phyloP scores from a whole-genome alignment of 495 filamentous ascomycete species.

The Diplogelasinospora grovesii region DNA sequence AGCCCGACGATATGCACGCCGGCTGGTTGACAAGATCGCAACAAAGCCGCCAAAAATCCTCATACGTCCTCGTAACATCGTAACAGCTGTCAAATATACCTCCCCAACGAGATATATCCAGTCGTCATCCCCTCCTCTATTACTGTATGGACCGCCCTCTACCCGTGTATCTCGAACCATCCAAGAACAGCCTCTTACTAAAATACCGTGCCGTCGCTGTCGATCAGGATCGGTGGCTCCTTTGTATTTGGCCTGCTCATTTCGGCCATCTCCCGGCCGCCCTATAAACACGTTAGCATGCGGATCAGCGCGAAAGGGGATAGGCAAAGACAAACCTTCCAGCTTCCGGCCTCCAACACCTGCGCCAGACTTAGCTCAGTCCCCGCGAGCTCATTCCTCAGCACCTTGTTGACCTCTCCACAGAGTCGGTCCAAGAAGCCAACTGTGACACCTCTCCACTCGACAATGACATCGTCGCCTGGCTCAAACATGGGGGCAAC shows the following conservation, averaged over 20 bases:
- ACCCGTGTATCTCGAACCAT: no score
- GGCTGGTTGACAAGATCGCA: no score
- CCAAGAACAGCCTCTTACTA: no score
- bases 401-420: conserved; percentile 58
- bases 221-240: conserved; percentile 92
- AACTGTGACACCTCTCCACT: conserved; percentile 79
- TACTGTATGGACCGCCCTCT: no score
- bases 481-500: conserved; percentile 73
- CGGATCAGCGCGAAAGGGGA: no score
- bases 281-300: conserved; percentile 48
- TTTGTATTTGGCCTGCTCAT: conserved; percentile 94
- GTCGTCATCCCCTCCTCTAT: no score
- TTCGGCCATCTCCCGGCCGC: conserved; percentile 92
- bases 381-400: conserved; percentile 45
- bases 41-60: no score
- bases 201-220: conserved; percentile 94
- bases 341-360: conserved; percentile 82
- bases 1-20: no score
- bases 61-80: no score
- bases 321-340: conserved; percentile 62
- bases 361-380: conserved; percentile 63
- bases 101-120: no score
- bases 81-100: no score
- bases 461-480: conserved; percentile 78
- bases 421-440: conserved; percentile 76